These are phyloP conservation scores for Paramyrothecium sp. DNA, from an alignment of 2,329 filamentous ascomycete species.

Conservation along the genomic window DNA sequence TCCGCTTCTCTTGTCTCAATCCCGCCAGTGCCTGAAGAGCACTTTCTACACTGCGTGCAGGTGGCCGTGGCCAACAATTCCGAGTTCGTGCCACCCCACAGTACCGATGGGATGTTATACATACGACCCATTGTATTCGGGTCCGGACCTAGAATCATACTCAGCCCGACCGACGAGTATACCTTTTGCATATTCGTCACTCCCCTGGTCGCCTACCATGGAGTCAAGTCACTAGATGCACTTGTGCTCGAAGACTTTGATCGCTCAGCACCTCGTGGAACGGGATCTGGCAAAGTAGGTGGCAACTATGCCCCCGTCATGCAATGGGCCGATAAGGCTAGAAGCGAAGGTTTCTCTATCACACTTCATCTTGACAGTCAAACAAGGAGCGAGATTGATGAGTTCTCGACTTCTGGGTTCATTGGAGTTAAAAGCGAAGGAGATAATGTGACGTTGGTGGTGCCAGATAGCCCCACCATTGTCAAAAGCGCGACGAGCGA, in stretches of 20 bases:
- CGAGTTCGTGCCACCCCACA: conserved; percentile 64
- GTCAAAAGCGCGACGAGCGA: conserved; percentile 65
- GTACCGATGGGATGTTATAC: conserved; percentile 64
- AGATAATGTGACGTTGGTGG: not conserved
- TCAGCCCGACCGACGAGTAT: conserved; percentile 53
- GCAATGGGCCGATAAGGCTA: conserved; percentile 59
- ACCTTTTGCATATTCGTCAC: conserved; percentile 62
- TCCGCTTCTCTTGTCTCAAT: conserved; percentile 47
- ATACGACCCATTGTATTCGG: conserved; percentile 66
- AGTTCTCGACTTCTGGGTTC: conserved; percentile 68
- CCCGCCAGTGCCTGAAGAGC: conserved; percentile 56
- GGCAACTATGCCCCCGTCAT: conserved; percentile 71
- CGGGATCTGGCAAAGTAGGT: conserved; percentile 65
- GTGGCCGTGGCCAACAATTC: conserved; percentile 65
- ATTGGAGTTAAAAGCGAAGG: conserved; percentile 55
- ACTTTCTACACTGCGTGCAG: conserved; percentile 58
- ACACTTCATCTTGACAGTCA: conserved; percentile 67
- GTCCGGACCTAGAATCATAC: not conserved
- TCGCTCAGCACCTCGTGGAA: conserved; percentile 64
- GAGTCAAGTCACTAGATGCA: conserved; percentile 59
- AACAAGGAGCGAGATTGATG: conserved; percentile 62
- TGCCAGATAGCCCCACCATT: conserved; percentile 45
- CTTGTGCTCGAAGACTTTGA: conserved; percentile 69
- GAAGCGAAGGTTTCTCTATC: conserved; percentile 61
- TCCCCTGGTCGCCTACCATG: conserved; percentile 66